phyloP scores from a whole-genome alignment of 495 filamentous ascomycete genomes.

The Daldinia concentrica region DNA sequence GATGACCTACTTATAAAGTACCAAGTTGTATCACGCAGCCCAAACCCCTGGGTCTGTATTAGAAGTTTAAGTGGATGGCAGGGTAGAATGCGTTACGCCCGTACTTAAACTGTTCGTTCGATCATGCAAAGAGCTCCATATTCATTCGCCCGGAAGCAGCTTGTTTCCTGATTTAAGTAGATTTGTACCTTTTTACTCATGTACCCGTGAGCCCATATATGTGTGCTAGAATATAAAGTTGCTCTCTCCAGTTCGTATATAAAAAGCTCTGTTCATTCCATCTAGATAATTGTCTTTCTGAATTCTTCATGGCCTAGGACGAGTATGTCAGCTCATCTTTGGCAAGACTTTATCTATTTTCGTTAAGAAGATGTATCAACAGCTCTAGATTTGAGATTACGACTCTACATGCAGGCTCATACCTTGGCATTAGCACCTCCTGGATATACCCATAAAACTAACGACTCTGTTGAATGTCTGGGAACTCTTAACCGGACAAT shows the following conservation, averaged over 20 bases:
- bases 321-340: neutral
- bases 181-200: neutral
- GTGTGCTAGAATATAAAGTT: neutral
- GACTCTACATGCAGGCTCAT: neutral
- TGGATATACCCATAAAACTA: no score
- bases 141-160: neutral
- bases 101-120: neutral
- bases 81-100: neutral
- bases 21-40: neutral
- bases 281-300: neutral
- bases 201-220: neutral
- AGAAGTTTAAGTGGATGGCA: neutral
- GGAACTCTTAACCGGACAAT: no score
- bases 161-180: no score
- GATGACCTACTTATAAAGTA: neutral
- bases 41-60: neutral
- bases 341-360: neutral
- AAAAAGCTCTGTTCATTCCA: neutral
- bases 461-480: no score
- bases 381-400: neutral
- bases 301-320: neutral
- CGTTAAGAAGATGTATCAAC: neutral
- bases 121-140: neutral
- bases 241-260: neutral
- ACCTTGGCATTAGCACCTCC: neutral